These are phyloP conservation scores for Leccinellum albellum DNA, from an alignment of 768 basidiomycete species.

Conservation along the genomic window DNA sequence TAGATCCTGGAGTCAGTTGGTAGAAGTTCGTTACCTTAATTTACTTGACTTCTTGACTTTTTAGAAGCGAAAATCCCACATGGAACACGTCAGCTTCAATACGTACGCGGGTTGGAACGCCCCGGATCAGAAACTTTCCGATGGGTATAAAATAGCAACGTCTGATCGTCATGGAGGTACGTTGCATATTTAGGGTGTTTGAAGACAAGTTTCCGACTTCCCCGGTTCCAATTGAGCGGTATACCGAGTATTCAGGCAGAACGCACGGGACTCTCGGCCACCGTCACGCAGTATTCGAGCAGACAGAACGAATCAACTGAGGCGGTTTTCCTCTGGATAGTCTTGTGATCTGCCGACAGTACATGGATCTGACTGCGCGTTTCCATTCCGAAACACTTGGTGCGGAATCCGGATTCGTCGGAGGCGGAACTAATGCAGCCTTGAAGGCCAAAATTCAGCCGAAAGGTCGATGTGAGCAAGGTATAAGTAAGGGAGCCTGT, in stretches of 20 bases:
- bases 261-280: neutral
- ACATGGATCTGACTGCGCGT: neutral
- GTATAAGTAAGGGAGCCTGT: neutral
- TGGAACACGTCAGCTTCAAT: neutral
- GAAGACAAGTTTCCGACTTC: neutral
- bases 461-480: neutral
- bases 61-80: neutral
- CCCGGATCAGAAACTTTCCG: neutral
- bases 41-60: no score
- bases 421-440: neutral
- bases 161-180: neutral
- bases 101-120: neutral
- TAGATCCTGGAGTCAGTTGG: neutral
- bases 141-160: neutral
- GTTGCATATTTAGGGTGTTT: neutral
- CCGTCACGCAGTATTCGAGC: neutral
- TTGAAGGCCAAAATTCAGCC: neutral
- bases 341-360: neutral
- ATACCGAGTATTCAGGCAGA: neutral
- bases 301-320: neutral
- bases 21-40: neutral
- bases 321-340: neutral
- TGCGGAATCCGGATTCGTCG: neutral
- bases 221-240: neutral
- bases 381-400: neutral